Percentiles rank a stretch among this genome's conserved stretches.
phyloP scores from a whole-genome alignment of 371 early-diverging fungal genomes.

The Mucor sp. region DNA sequence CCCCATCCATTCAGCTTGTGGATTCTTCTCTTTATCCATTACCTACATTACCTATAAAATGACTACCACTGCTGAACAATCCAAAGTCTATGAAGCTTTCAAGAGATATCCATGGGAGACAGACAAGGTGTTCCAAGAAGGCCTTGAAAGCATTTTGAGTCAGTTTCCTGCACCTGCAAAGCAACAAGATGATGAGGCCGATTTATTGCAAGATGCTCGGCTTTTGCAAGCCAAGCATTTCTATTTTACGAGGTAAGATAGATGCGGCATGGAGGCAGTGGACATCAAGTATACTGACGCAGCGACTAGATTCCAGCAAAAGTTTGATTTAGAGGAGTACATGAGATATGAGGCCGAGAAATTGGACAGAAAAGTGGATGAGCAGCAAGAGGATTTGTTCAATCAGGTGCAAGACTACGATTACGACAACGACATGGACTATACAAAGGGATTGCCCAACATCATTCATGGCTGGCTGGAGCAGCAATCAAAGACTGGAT shows the following conservation, averaged over 20 bases:
- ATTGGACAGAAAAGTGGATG: constrained; percentile 11
- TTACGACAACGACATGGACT: constrained; percentile 52
- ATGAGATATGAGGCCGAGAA: constrained; percentile 43
- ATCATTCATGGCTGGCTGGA: constrained; percentile 48
- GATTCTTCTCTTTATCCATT: not conserved
- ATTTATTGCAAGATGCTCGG: constrained; percentile 12
- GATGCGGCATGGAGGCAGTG: not conserved
- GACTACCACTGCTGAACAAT: not conserved
- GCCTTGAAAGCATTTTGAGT: constrained; percentile 23
- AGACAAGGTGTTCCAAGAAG: constrained; percentile 52
- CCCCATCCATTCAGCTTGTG: not conserved
- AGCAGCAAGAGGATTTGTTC: constrained; percentile 26
- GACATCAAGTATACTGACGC: not conserved
- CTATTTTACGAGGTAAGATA: constrained; percentile 47
- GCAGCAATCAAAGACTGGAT: constrained; percentile 28
- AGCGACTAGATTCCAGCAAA: constrained; percentile 35
- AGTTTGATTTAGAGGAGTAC: constrained; percentile 50
- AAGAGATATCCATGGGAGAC: constrained; percentile 48
- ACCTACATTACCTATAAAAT: not conserved
- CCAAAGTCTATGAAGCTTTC: constrained; percentile 19
- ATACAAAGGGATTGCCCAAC: constrained; percentile 45
- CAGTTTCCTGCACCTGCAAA: constrained; percentile 2
- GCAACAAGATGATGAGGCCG: not conserved
- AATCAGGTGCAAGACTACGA: constrained; percentile 51
- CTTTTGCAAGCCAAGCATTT: constrained; percentile 58